These are phyloP conservation scores for Clarkia xantiana DNA, from an alignment of 345 rosid genomes.

Conservation along the genomic window DNA sequence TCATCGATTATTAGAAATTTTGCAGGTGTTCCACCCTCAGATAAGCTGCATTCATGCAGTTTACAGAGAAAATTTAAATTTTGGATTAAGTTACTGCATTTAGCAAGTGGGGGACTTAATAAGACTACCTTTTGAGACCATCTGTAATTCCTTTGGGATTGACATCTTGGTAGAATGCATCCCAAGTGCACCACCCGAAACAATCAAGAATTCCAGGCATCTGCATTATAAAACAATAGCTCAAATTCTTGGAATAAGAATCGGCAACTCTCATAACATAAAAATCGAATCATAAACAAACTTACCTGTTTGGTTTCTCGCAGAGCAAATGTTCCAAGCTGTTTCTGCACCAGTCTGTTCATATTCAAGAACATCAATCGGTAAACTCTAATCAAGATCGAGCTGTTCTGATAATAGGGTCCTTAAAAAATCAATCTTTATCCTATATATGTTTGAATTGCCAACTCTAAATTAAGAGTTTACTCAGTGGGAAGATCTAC, in stretches of 20 bases:
- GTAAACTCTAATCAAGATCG: background rate
- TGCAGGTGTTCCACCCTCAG: constrained; percentile 43
- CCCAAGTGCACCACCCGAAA: constrained; percentile 62
- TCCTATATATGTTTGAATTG: background rate
- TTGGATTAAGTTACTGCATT: too few relatives aligned
- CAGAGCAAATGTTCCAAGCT: constrained; percentile 28
- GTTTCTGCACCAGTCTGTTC: constrained; percentile 30
- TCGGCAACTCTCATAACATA: background rate
- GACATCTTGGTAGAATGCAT: constrained; percentile 41
- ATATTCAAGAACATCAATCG: constrained; percentile 3
- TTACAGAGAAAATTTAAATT: too few relatives aligned
- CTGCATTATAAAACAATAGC: constrained; percentile 17
- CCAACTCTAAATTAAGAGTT: constrained; percentile 10
- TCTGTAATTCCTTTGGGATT: constrained; percentile 42
- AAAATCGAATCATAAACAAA: constrained; percentile 1
- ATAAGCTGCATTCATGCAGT: constrained; percentile 21
- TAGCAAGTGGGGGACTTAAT: background rate
- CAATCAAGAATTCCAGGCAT: constrained; percentile 42
- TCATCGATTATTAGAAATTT: constrained; percentile 44
- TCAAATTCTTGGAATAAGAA: background rate
- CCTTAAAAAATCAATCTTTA: background rate
- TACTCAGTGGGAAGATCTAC: constrained; percentile 29
- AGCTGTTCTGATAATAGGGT: too few relatives aligned
- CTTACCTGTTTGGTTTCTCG: constrained; percentile 39
- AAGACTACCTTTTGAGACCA: constrained; percentile 31